phyloP scores from a whole-genome alignment of 1,284 basidiomycete genomes.

The Trametes hirsuta region DNA sequence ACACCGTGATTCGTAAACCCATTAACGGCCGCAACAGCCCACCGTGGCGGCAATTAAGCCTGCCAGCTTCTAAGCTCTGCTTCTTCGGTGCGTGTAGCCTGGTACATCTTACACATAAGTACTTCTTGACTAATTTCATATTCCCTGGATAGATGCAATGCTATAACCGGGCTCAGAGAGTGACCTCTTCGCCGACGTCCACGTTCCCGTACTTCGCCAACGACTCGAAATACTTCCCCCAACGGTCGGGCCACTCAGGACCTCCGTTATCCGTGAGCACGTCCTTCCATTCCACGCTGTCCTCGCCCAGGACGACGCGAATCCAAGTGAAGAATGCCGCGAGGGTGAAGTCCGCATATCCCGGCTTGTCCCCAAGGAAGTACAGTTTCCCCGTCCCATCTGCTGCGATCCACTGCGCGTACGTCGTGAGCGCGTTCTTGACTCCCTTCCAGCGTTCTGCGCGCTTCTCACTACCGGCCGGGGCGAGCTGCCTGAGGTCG shows the following conservation, averaged over 20 bases:
- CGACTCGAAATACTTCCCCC: too few relatives aligned
- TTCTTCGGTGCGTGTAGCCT: too few relatives aligned
- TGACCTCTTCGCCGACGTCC: too few relatives aligned
- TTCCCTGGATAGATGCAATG: too few relatives aligned
- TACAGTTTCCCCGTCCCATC: conserved; percentile 33
- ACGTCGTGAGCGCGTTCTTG: conserved; percentile 32
- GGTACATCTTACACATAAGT: too few relatives aligned
- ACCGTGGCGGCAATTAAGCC: too few relatives aligned
- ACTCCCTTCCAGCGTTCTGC: conserved; percentile 37
- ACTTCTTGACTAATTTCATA: too few relatives aligned
- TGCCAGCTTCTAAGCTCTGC: too few relatives aligned
- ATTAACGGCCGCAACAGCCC: too few relatives aligned
- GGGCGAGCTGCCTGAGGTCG: conserved; percentile 40
- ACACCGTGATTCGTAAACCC: too few relatives aligned
- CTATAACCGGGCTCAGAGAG: too few relatives aligned
- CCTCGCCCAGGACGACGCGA: conserved; percentile 37
- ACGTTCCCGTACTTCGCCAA: too few relatives aligned
- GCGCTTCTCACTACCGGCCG: conserved; percentile 25
- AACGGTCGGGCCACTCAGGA: background rate
- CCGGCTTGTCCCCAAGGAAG: conserved; percentile 31
- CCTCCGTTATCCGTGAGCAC: conserved; percentile 41
- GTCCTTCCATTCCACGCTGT: conserved; percentile 42
- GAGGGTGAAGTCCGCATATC: conserved; percentile 43
- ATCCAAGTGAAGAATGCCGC: conserved; percentile 35
- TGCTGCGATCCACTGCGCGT: conserved; percentile 36